These are phyloP conservation scores for Phanerochaete carnosa DNA, from an alignment of 768 basidiomycete species.

Conservation along the genomic window DNA sequence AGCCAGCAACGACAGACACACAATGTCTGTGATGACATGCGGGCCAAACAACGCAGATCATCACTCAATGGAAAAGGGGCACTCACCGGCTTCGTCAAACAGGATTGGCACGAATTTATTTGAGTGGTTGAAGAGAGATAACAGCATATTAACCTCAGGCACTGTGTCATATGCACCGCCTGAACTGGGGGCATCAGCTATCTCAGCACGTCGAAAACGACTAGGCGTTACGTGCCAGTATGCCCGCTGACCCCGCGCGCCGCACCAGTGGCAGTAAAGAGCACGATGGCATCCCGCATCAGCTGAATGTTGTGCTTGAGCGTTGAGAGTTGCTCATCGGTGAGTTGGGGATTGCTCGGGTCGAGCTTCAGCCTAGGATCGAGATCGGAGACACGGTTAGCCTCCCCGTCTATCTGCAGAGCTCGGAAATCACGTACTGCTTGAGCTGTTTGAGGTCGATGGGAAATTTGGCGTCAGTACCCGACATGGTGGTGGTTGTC, in stretches of 20 bases:
- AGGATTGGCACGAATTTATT: slow-evolving; percentile 66
- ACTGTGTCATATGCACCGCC: slow-evolving; percentile 61
- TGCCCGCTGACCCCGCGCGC: slow-evolving; percentile 87
- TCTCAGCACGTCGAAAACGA: not conserved
- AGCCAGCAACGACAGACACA: no score
- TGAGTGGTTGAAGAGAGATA: slow-evolving; percentile 65
- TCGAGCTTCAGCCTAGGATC: slow-evolving; percentile 63
- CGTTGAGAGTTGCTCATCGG: slow-evolving; percentile 54
- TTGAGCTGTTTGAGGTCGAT: slow-evolving; percentile 77
- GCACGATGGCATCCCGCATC: slow-evolving; percentile 79
- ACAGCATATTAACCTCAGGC: slow-evolving; percentile 79
- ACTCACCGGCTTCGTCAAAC: slow-evolving; percentile 79
- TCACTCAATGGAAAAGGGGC: not conserved
- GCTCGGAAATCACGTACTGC: slow-evolving; percentile 40
- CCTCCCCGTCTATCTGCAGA: slow-evolving; percentile 4
- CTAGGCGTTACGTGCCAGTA: slow-evolving; percentile 47
- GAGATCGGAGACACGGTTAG: not conserved
- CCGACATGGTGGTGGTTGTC: slow-evolving; percentile 33
- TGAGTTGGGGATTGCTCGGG: slow-evolving; percentile 59
- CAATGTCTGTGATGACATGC: not conserved
- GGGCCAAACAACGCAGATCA: not conserved
- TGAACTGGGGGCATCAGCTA: slow-evolving; percentile 3
- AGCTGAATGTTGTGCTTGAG: slow-evolving; percentile 74
- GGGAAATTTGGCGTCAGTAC: slow-evolving; percentile 53
- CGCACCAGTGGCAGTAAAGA: slow-evolving; percentile 83